phyloP scores from a whole-genome alignment of 225 moss, liverwort and hornwort genomes.

The Bryoerythrophyllum caledonicum region DNA sequence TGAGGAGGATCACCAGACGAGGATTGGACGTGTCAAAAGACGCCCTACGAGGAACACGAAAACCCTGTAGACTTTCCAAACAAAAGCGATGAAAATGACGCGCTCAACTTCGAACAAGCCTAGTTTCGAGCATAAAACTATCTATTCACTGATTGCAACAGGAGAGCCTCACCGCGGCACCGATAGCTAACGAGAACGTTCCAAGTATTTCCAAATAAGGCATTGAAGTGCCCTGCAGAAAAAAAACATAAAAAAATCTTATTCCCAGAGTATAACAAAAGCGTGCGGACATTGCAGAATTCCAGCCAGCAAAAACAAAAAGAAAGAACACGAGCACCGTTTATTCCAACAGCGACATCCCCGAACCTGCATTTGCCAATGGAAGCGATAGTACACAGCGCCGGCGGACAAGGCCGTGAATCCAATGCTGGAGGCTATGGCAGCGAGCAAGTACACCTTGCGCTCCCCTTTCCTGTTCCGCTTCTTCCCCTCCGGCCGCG shows the following conservation, averaged over 20 bases:
- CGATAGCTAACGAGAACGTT: conserved; percentile 86
- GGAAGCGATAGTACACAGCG: conserved; percentile 84
- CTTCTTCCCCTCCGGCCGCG: conserved; percentile 21
- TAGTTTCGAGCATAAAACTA: neutral
- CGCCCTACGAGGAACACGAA: neutral
- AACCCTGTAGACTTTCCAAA: neutral
- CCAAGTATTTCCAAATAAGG: conserved; percentile 82
- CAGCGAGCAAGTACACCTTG: conserved; percentile 68
- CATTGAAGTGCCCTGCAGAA: conserved; percentile 59
- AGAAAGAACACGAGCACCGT: neutral
- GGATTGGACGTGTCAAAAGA: conserved; percentile 12
- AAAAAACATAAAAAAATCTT: neutral
- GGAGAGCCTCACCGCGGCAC: conserved; percentile 65
- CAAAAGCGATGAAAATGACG: neutral
- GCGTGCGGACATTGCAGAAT: neutral
- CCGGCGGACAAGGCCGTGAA: conserved; percentile 66
- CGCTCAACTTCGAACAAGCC: too few relatives aligned
- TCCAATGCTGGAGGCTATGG: conserved; percentile 82
- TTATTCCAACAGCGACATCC: neutral
- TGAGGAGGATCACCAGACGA: conserved; percentile 17
- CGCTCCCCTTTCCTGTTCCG: conserved; percentile 55
- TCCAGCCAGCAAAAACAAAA: neutral
- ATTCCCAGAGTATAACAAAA: neutral
- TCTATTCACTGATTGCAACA: neutral
- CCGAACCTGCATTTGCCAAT: conserved; percentile 85